These are phyloP conservation scores for Aspergillus transmontanensis DNA, from an alignment of 2,329 filamentous ascomycete species.

Conservation along the genomic window DNA sequence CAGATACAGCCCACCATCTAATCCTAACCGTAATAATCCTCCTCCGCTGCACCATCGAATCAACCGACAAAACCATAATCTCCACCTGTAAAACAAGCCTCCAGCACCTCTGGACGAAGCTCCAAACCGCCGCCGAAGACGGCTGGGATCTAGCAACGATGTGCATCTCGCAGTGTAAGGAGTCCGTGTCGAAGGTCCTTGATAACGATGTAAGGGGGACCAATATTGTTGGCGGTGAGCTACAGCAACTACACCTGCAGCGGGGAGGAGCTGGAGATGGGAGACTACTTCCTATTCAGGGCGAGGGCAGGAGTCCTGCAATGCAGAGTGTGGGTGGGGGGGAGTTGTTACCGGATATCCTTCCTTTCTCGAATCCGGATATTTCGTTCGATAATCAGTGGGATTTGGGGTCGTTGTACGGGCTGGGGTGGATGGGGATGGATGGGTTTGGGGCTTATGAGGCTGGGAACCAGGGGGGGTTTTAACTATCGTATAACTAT, in stretches of 20 bases:
- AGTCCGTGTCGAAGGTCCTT: slow-evolving; percentile 19
- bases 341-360: slow-evolving; percentile 12
- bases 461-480: not conserved
- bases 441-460: slow-evolving; percentile 6
- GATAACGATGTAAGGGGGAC: not conserved
- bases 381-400: slow-evolving; percentile 19
- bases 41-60: slow-evolving; percentile 22
- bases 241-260: not conserved
- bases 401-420: slow-evolving; percentile 14
- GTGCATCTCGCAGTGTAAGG: slow-evolving; percentile 22
- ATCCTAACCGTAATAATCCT: slow-evolving; percentile 25
- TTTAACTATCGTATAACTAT: not conserved
- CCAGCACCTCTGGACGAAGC: slow-evolving; percentile 14
- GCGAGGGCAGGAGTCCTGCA: not conserved
- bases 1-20: slow-evolving; percentile 34
- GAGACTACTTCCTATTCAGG: not conserved
- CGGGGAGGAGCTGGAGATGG: not conserved
- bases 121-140: slow-evolving; percentile 16
- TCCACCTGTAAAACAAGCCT: slow-evolving; percentile 17
- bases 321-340: not conserved
- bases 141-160: slow-evolving; percentile 26
- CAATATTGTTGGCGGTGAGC: not conserved
- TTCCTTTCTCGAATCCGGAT: slow-evolving; percentile 17
- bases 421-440: slow-evolving; percentile 16
- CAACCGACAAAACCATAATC: slow-evolving; percentile 15